Conservation (phyloP, 495 filamentous ascomycete genomes). For the Penicillium cosmopolitanum region DNA sequence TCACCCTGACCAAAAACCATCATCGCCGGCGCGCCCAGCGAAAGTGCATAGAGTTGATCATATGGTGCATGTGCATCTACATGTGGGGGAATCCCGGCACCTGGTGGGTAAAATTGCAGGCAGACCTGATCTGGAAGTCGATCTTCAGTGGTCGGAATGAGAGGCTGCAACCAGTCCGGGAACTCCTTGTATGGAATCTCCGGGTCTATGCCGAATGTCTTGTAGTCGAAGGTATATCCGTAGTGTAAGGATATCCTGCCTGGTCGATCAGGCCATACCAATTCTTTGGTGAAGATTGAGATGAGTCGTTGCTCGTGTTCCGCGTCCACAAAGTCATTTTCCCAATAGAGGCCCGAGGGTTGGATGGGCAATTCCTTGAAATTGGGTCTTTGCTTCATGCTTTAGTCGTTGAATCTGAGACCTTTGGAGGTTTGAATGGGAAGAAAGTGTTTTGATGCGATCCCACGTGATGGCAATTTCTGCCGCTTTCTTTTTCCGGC, state of each 20-base stretch:
- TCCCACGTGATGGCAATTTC: slow-evolving; percentile 5
- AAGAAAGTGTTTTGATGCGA: background rate
- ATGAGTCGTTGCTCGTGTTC: slow-evolving; percentile 41
- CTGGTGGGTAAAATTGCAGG: slow-evolving; percentile 47
- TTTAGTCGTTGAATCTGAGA: background rate
- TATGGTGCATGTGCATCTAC: slow-evolving; percentile 42
- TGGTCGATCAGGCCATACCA: slow-evolving; percentile 41
- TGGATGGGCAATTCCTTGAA: slow-evolving; percentile 35
- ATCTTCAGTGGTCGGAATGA: slow-evolving; percentile 39
- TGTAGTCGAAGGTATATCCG: slow-evolving; percentile 50
- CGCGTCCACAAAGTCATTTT: slow-evolving; percentile 37
- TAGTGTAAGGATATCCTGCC: slow-evolving; percentile 46
- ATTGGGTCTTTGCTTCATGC: slow-evolving; percentile 15
- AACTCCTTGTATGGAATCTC: slow-evolving; percentile 45
- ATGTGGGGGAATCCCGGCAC: slow-evolving; percentile 46
- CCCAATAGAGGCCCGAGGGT: slow-evolving; percentile 36
- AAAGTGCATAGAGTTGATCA: slow-evolving; percentile 47
- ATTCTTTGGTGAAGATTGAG: slow-evolving; percentile 34
- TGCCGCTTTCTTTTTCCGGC: background rate
- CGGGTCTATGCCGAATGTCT: slow-evolving; percentile 44
- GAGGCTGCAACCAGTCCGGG: slow-evolving; percentile 41
- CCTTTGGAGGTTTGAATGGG: background rate
- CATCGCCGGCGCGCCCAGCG: slow-evolving; percentile 38
- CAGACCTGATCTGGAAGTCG: slow-evolving; percentile 47
- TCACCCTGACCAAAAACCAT: slow-evolving; percentile 43